phyloP scores from a whole-genome alignment of 805 yeast genomes.

The Torulaspora franciscae region DNA sequence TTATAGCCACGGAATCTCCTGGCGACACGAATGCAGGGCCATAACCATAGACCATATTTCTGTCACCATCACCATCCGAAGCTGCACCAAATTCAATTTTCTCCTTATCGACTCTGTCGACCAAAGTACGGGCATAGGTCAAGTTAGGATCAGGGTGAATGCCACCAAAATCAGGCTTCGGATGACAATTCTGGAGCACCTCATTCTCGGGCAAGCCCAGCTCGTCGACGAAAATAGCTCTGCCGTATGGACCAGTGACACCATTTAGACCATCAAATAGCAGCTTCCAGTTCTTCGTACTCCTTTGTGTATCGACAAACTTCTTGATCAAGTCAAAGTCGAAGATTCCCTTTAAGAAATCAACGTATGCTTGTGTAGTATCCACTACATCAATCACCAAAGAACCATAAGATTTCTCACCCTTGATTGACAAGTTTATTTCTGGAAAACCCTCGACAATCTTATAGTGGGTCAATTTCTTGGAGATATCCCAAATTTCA shows the following conservation, averaged over 20 bases:
- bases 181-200: slow-evolving; percentile 71
- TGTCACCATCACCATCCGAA: slow-evolving; percentile 98
- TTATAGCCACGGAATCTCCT: slow-evolving; percentile 96
- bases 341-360: slow-evolving; percentile 75
- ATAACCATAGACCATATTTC: slow-evolving; percentile 97
- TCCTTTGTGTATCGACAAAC: slow-evolving; percentile 50
- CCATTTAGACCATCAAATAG: slow-evolving; percentile 91
- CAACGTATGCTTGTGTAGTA: slow-evolving; percentile 71
- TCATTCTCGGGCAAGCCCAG: slow-evolving; percentile 63
- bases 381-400: slow-evolving; percentile 77
- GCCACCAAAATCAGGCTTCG: slow-evolving; percentile 95
- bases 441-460: slow-evolving; percentile 52
- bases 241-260: slow-evolving; percentile 95
- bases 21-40: slow-evolving; percentile 88
- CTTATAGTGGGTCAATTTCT: slow-evolving; percentile 54
- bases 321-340: slow-evolving; percentile 76
- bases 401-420: slow-evolving; percentile 49
- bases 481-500: slow-evolving; percentile 70
- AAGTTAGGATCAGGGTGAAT: slow-evolving; percentile 97
- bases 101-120: slow-evolving; percentile 75
- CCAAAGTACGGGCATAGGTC: slow-evolving; percentile 89
- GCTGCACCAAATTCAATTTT: slow-evolving; percentile 94
- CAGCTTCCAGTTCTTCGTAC: slow-evolving; percentile 57
- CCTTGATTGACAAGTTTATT: slow-evolving; percentile 58
- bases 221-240: slow-evolving; percentile 75